Evolutionary conservation across 2,329 filamentous ascomycete genomes (phyloP), one percentile per base, ranked within the genome.

Genomic region (Penicillium nordicum): DNA sequence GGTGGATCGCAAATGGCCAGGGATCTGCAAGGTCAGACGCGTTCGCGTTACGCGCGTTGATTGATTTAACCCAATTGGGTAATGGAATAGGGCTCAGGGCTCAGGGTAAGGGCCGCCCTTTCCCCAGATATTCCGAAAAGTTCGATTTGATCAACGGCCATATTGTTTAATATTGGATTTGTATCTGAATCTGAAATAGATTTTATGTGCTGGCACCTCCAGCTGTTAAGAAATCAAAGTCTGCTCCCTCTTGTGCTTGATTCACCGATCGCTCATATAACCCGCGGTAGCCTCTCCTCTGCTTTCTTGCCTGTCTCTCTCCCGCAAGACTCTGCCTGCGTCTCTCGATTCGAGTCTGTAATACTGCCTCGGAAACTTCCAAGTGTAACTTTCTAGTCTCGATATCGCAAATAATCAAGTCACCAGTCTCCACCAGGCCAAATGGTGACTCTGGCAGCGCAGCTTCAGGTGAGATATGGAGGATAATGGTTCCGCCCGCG

Each of bases 381-480:
- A 83, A 61, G 12, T 74, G 67, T 34, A 83, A 60, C 21, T 59
- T 61, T 34, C 80, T 68, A 16, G 65, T 68, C 45, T 78, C 76
- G 1, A 80, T 62, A 65, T 81, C 76, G 54, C 76, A 78, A 6
- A 68, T 70, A 40, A 83, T 78, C 25, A 74, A 49, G 63, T 83
- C 81, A 0, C 80, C 80, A 32, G 78, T 76, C 59, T 72, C 63
- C 0, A 83, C 73, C 3, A 81, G 66, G 0, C 80, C 80, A 59
- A 81, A 78, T 9, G 78, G 74, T 0, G 77, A 79, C 21, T 76
- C 76, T 0, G 76, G 72, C 11, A 81, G 61, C 1, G 74, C 79
- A 5, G 78, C 74, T 62, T 84, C 81, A 0, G 81, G 82, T 4
- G 78, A 80, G 30, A 83, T 75, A 60, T 84, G 81, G 23, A 84